phyloP scores from a whole-genome alignment of 148 eudicot genomes.

The Hydrangea macrophylla region DNA sequence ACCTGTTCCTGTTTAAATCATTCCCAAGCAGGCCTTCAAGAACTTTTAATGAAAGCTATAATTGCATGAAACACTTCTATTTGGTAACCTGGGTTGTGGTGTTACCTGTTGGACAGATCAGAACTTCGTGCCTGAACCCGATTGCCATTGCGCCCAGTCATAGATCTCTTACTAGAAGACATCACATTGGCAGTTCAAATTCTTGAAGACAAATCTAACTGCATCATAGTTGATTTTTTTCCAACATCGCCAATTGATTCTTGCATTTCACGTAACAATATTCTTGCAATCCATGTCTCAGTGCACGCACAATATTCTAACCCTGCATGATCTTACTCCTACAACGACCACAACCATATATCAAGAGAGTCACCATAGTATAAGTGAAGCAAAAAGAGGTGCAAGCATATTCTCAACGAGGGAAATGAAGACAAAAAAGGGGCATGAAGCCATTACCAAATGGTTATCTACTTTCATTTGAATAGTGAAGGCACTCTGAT shows the following conservation, averaged over 20 bases:
- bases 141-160: conserved; percentile 20
- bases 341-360: not conserved
- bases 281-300: not conserved
- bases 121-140: conserved; percentile 15
- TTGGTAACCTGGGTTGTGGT: not conserved
- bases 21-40: too few species aligned
- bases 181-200: conserved; percentile 26
- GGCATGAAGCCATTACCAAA: not conserved
- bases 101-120: conserved; percentile 24
- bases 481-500: too few species aligned
- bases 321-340: not conserved
- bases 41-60: not conserved
- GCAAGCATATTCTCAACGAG: not conserved
- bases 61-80: not conserved
- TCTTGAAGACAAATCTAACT: conserved; percentile 27
- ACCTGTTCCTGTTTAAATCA: too few species aligned
- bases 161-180: conserved; percentile 39
- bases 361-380: not conserved
- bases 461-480: too few species aligned
- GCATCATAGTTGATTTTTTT: conserved; percentile 19
- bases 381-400: not conserved
- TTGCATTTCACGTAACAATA: conserved; percentile 17
- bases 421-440: not conserved
- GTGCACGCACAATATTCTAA: not conserved
- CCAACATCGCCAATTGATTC: conserved; percentile 17